These are phyloP conservation scores for Tetracentron sinense DNA, from an alignment of 164 flowering plant genomes.

Conservation along the genomic window DNA sequence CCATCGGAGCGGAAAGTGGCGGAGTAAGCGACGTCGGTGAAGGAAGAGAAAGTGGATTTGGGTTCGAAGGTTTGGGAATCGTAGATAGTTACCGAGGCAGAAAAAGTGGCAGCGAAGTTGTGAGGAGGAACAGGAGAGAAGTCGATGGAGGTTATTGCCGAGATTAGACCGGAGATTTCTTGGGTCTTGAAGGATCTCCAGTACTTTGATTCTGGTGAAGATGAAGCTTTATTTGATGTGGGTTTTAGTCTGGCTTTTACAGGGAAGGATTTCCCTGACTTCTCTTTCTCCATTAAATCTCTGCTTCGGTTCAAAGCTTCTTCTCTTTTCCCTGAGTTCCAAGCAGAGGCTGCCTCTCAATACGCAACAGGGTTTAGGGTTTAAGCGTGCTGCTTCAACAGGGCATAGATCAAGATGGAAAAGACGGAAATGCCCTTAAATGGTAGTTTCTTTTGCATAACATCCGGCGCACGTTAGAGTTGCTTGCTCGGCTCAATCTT, in stretches of 20 bases:
- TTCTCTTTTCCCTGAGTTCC: neutral
- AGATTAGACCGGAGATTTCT: slow-evolving; percentile 41
- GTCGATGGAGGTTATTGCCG: slow-evolving; percentile 51
- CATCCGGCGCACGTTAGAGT: too few species aligned
- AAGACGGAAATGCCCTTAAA: too few species aligned
- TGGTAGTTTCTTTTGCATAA: too few species aligned
- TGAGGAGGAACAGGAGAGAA: slow-evolving; percentile 68
- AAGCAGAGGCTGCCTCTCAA: too few species aligned
- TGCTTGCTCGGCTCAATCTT: too few species aligned
- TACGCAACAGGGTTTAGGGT: slow-evolving; percentile 9
- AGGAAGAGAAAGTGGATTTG: slow-evolving; percentile 38
- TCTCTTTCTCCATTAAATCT: slow-evolving; percentile 28
- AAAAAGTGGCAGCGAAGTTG: slow-evolving; percentile 60
- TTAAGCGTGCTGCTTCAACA: too few species aligned
- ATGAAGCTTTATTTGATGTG: slow-evolving; percentile 31
- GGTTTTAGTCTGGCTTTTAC: slow-evolving; percentile 57
- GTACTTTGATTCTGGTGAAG: slow-evolving; percentile 68
- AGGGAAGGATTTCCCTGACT: slow-evolving; percentile 33
- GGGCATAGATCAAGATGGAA: too few species aligned
- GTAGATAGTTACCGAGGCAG: slow-evolving; percentile 62
- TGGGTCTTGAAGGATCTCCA: slow-evolving; percentile 82
- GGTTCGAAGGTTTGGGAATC: slow-evolving; percentile 36
- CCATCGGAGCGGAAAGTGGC: slow-evolving; percentile 77
- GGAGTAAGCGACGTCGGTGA: slow-evolving; percentile 57
- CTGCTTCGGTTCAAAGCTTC: neutral